Evolutionary conservation across 805 yeast species (phyloP).

Genomic region (Ogataea polymorpha): DNA sequence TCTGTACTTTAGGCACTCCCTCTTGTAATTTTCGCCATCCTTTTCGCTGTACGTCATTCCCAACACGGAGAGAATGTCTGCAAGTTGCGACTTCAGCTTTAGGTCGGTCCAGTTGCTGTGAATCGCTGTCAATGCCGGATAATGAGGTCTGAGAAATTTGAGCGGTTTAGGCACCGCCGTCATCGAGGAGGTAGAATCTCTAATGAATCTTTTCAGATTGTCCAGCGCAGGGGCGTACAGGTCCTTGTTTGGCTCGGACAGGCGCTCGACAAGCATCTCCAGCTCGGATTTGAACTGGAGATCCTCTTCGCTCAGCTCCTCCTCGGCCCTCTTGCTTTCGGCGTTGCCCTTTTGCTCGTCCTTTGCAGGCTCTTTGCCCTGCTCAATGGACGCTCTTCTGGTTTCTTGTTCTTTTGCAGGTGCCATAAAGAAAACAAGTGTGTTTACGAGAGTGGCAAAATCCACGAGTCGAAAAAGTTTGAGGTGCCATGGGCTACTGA

Average conservation of each 20-base stretch:
- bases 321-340: conserved; percentile 42
- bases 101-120: conserved; percentile 62
- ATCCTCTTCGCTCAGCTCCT: conserved; percentile 92
- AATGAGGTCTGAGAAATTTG: conserved; percentile 89
- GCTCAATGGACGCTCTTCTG: conserved; percentile 10
- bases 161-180: conserved; percentile 99
- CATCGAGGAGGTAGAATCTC: conserved; percentile 96
- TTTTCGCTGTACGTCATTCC: conserved; percentile 92
- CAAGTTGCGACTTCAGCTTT: conserved; percentile 53
- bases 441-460: conserved; percentile 20
- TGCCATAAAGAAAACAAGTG: conserved; percentile 17
- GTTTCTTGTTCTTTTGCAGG: conserved; percentile 25
- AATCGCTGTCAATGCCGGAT: conserved; percentile 59
- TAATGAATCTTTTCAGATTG: conserved; percentile 70
- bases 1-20: conserved; percentile 79
- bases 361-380: conserved; percentile 14
- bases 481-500: not conserved
- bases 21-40: conserved; percentile 47
- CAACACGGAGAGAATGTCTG: conserved; percentile 87
- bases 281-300: conserved; percentile 80
- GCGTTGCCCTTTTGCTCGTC: conserved; percentile 17
- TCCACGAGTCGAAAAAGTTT: conserved; percentile 7
- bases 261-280: conserved; percentile 79
- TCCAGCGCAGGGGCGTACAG: conserved; percentile 62
- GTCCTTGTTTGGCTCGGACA: conserved; percentile 51